These are phyloP conservation scores for Elsinoe perseae DNA, from an alignment of 2,329 filamentous ascomycete genomes.

Conservation along the genomic window DNA sequence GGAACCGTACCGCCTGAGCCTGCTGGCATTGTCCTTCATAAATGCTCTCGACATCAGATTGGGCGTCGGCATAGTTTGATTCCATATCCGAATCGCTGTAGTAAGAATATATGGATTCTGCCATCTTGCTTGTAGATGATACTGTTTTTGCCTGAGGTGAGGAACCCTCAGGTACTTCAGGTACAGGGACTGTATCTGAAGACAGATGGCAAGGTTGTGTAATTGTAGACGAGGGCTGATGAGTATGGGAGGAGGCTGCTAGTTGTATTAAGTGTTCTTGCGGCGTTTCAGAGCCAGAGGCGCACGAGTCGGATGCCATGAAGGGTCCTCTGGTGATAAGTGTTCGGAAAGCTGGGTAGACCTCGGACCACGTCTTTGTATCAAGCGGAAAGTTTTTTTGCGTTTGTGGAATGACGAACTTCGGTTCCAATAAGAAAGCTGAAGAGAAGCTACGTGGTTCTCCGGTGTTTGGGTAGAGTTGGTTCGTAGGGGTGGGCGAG, in stretches of 20 bases:
- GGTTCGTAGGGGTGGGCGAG: not conserved
- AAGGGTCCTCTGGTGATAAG: conserved; percentile 6
- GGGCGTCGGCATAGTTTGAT: conserved; percentile 5
- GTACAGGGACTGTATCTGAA: not conserved
- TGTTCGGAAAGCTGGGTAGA: not conserved
- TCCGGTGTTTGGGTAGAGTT: not conserved
- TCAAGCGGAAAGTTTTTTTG: not conserved
- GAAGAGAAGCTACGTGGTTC: conserved; percentile 5
- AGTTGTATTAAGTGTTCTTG: conserved; percentile 16
- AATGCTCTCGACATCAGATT: conserved; percentile 13
- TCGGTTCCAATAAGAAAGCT: not conserved
- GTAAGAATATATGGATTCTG: conserved; percentile 12
- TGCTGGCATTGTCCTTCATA: conserved; percentile 9
- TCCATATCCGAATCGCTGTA: conserved; percentile 11
- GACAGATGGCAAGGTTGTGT: not conserved
- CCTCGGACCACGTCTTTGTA: conserved; percentile 13
- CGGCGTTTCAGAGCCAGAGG: conserved; percentile 9
- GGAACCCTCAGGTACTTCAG: not conserved
- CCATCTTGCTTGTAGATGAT: conserved; percentile 7
- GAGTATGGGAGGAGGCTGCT: conserved; percentile 2
- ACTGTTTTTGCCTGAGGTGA: not conserved
- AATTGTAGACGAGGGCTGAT: not conserved
- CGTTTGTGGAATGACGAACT: not conserved
- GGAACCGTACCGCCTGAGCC: conserved; percentile 11
- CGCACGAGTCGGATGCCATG: conserved; percentile 7